These are phyloP conservation scores for Huntiella abstrusa DNA, from an alignment of 2,329 filamentous ascomycete genomes.

Conservation along the genomic window DNA sequence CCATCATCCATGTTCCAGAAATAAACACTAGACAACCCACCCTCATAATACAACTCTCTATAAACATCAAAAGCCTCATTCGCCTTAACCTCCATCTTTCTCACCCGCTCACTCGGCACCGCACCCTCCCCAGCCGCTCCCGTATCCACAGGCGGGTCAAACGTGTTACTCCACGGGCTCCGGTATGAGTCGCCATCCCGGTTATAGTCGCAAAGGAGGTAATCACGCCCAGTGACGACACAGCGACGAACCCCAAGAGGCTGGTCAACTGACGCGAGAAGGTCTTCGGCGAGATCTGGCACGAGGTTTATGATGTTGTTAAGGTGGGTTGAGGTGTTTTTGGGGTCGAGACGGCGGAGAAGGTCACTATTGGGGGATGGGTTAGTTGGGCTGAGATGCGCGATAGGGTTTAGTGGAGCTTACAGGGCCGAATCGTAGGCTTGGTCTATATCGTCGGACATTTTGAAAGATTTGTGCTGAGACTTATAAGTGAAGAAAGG, in stretches of 20 bases:
- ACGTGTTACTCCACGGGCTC: constrained; percentile 97
- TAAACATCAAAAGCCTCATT: constrained; percentile 97
- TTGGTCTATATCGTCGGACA: constrained; percentile 34
- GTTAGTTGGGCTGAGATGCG: constrained; percentile 3
- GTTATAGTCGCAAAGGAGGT: constrained; percentile 98
- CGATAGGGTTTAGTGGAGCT: constrained; percentile 16
- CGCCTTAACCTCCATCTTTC: constrained; percentile 82
- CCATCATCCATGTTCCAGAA: constrained; percentile 98
- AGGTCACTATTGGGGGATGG: constrained; percentile 51
- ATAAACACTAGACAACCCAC: constrained; percentile 88
- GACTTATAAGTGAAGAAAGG: background rate
- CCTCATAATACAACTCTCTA: constrained; percentile 90
- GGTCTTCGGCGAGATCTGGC: constrained; percentile 86
- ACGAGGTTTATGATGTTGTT: constrained; percentile 73
- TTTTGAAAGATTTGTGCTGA: constrained; percentile 14
- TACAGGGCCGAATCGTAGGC: constrained; percentile 61
- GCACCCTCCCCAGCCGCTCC: constrained; percentile 51
- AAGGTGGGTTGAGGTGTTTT: constrained; percentile 75
- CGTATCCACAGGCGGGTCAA: constrained; percentile 69
- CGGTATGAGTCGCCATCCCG: constrained; percentile 95
- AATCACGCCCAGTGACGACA: constrained; percentile 77
- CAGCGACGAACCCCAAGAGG: constrained; percentile 75
- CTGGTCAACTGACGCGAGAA: constrained; percentile 93
- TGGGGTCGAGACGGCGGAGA: constrained; percentile 90
- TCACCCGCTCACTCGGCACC: constrained; percentile 72